phyloP scores from a whole-genome alignment of 768 basidiomycete species.

The Ephemerocybe angulata region DNA sequence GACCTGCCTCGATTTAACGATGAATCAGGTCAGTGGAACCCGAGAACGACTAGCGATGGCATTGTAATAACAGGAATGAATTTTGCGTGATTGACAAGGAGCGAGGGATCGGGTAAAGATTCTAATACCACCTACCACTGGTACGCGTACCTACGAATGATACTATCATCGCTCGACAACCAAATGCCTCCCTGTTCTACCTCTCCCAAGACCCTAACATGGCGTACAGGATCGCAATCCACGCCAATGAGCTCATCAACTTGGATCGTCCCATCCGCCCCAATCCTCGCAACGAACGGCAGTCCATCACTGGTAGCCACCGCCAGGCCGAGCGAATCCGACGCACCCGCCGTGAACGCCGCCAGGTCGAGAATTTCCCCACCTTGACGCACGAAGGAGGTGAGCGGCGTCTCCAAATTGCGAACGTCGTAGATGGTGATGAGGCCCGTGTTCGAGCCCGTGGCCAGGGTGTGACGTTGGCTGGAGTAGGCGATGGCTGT shows the following conservation, averaged over 20 bases:
- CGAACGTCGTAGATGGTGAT: conserved; percentile 55
- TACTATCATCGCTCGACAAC: conserved; percentile 43
- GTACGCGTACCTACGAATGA: conserved; percentile 51
- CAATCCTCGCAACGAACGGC: conserved; percentile 48
- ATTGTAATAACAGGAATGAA: too few species aligned
- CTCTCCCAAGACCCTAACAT: conserved; percentile 28
- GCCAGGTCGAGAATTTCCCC: conserved; percentile 49
- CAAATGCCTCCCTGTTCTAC: conserved; percentile 23
- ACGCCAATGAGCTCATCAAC: conserved; percentile 51
- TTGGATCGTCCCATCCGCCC: conserved; percentile 40
- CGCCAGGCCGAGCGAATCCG: conserved; percentile 33
- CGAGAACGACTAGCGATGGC: too few species aligned
- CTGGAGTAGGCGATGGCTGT: conserved; percentile 45
- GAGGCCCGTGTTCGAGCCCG: conserved; percentile 54
- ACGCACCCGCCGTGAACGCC: conserved; percentile 18
- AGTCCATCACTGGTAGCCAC: conserved; percentile 59
- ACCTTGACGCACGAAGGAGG: conserved; percentile 42
- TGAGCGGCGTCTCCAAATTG: conserved; percentile 35
- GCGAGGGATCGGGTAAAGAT: too few species aligned
- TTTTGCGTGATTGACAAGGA: too few species aligned
- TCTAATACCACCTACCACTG: too few species aligned
- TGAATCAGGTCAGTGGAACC: too few species aligned
- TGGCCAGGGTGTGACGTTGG: conserved; percentile 44
- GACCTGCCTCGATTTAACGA: too few species aligned
- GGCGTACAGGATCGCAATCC: conserved; percentile 58